Percentiles rank a stretch among this genome's conserved stretches.
These are phyloP conservation scores for Jamesozyma hellenica DNA, from an alignment of 805 yeast genomes.

Conservation along the genomic window DNA sequence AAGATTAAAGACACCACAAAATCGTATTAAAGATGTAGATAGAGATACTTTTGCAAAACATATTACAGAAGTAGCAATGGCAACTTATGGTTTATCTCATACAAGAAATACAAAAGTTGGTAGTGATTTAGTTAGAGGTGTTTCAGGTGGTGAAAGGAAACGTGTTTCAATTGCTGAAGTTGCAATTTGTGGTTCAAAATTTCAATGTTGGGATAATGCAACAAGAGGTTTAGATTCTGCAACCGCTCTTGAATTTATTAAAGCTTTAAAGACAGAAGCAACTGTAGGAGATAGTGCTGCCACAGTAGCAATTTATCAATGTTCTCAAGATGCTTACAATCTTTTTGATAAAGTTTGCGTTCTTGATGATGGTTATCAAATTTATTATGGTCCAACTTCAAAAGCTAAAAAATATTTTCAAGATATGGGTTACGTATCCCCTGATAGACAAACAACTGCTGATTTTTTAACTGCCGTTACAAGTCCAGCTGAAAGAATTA, in stretches of 20 bases:
- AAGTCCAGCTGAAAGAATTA: conserved; percentile 42
- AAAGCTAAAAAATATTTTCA: conserved; percentile 40
- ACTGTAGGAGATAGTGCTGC: conserved; percentile 41
- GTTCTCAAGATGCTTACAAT: conserved; percentile 5
- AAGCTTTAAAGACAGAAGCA: conserved; percentile 45
- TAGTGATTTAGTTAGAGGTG: conserved; percentile 45
- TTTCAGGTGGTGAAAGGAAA: conserved; percentile 70
- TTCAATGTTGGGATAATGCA: conserved; percentile 52
- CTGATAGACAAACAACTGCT: conserved; percentile 49
- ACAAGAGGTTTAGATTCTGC: conserved; percentile 59
- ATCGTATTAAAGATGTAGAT: conserved; percentile 41
- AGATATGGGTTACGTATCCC: conserved; percentile 48
- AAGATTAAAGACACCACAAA: conserved; percentile 44
- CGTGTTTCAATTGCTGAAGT: conserved; percentile 69
- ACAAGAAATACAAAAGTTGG: conserved; percentile 59
- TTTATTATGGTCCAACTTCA: conserved; percentile 40
- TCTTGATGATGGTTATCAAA: conserved; percentile 47
- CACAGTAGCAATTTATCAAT: conserved; percentile 51
- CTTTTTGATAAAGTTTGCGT: conserved; percentile 29
- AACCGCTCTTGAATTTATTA: conserved; percentile 47
- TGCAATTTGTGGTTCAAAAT: conserved; percentile 36
- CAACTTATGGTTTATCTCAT: conserved; percentile 42
- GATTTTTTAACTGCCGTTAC: conserved; percentile 50
- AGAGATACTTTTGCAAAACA: conserved; percentile 41
- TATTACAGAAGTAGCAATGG: conserved; percentile 43